A percentile compares a stretch with the other conserved stretches of the same genome.
These are phyloP conservation scores for Trametes meyenii DNA, from an alignment of 768 basidiomycete genomes.

Conservation along the genomic window DNA sequence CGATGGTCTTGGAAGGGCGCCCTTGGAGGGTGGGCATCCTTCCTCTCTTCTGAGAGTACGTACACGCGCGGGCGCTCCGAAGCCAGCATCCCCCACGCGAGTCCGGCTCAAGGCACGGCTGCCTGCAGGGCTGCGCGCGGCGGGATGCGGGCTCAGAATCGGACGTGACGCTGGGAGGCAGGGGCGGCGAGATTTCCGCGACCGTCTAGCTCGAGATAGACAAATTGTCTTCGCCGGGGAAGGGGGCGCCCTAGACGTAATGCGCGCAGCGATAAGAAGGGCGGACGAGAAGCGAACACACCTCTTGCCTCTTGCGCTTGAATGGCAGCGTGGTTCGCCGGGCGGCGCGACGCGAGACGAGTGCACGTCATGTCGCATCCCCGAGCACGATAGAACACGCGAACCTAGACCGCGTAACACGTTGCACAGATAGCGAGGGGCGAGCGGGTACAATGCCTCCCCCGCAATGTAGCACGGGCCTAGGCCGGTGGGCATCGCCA, in stretches of 20 bases:
- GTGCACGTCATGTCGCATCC: not conserved
- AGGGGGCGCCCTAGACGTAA: conserved; percentile 10
- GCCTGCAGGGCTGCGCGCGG: not conserved
- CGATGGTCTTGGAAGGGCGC: not conserved
- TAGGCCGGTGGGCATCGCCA: not conserved
- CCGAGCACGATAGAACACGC: conserved; percentile 6
- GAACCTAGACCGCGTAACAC: not conserved
- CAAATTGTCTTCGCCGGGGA: conserved; percentile 1
- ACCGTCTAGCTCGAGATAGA: conserved; percentile 8
- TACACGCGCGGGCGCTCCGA: conserved; percentile 3
- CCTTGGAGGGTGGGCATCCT: no score
- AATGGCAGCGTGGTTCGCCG: not conserved
- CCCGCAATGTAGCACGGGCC: not conserved
- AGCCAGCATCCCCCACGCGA: not conserved
- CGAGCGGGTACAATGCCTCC: not conserved
- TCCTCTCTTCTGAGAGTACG: not conserved
- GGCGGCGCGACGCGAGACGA: not conserved
- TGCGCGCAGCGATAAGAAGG: conserved; percentile 1
- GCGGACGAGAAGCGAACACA: conserved; percentile 2
- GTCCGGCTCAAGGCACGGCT: not conserved
- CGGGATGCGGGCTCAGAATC: not conserved
- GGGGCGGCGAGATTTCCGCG: conserved; percentile 5
- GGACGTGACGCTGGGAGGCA: not conserved
- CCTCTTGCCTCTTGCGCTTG: not conserved
- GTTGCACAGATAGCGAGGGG: not conserved